phyloP scores from a whole-genome alignment of 371 early-diverging fungal genomes.

The Rhizopus arrhizus region DNA sequence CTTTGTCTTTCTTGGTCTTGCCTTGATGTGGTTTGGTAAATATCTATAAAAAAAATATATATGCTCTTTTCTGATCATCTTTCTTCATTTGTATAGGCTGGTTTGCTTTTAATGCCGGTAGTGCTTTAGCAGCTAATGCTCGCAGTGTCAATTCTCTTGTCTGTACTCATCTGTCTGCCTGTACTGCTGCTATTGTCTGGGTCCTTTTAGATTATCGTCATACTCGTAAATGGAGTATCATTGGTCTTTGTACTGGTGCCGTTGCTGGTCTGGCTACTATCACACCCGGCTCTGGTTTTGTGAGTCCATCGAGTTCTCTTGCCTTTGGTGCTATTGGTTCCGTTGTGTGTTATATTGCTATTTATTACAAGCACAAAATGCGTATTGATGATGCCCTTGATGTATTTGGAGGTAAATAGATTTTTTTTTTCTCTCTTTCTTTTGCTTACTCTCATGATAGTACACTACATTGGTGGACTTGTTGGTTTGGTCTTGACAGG shows the following conservation, averaged over 20 bases:
- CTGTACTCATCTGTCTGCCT: constrained; percentile 74
- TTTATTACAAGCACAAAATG: constrained; percentile 63
- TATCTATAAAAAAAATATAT: not conserved
- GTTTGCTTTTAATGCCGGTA: constrained; percentile 46
- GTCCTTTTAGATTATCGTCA: constrained; percentile 70
- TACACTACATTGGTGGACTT: constrained; percentile 76
- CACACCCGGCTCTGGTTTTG: constrained; percentile 79
- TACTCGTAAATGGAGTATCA: constrained; percentile 68
- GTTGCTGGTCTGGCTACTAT: constrained; percentile 84
- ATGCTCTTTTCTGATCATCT: not conserved
- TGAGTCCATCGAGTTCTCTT: constrained; percentile 69
- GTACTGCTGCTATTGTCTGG: constrained; percentile 74
- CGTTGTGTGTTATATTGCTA: constrained; percentile 64
- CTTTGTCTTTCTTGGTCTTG: constrained; percentile 79
- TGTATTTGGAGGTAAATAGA: constrained; percentile 54
- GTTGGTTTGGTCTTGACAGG: constrained; percentile 73
- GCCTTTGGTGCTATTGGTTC: constrained; percentile 70
- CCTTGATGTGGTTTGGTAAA: constrained; percentile 84
- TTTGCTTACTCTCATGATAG: constrained; percentile 4
- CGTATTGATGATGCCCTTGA: constrained; percentile 80
- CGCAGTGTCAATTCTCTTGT: constrained; percentile 75
- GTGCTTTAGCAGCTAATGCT: constrained; percentile 71
- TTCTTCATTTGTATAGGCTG: constrained; percentile 25
- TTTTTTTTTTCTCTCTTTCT: too few relatives aligned
- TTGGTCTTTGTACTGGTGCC: constrained; percentile 85